Conservation (phyloP, 805 yeast genomes). For the Gaillardinia entomophila region DNA sequence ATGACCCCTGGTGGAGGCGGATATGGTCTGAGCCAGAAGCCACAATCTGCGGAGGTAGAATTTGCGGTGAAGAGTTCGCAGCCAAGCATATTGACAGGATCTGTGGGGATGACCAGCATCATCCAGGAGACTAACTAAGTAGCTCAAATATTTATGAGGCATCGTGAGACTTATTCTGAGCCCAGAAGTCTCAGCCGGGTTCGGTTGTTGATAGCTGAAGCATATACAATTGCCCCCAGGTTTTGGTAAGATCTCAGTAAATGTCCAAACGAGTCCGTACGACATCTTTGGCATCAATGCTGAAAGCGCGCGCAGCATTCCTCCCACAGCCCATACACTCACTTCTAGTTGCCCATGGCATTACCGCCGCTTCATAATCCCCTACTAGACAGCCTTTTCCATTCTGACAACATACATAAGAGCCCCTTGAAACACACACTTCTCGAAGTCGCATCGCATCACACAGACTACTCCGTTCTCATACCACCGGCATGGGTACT, state of each 20-base stretch:
- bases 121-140: slow-evolving; percentile 33
- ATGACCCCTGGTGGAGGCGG: slow-evolving; percentile 44
- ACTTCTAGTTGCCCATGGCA: too few species aligned
- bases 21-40: slow-evolving; percentile 17
- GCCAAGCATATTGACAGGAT: slow-evolving; percentile 28
- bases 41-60: neutral
- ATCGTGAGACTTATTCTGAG: too few species aligned
- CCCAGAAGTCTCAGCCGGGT: too few species aligned
- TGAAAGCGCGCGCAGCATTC: too few species aligned
- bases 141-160: neutral
- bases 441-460: slow-evolving; percentile 32
- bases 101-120: slow-evolving; percentile 26
- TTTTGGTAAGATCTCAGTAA: too few species aligned
- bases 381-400: slow-evolving; percentile 57
- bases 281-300: too few species aligned
- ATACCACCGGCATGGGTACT: slow-evolving; percentile 56
- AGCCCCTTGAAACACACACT: slow-evolving; percentile 45
- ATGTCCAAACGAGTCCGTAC: too few species aligned
- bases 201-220: too few species aligned
- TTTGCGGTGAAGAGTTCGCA: slow-evolving; percentile 16
- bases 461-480: slow-evolving; percentile 52
- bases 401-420: slow-evolving; percentile 44
- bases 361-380: slow-evolving; percentile 62
- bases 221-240: too few species aligned
- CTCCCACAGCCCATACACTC: too few species aligned